These are phyloP conservation scores for Pelargonium myrrhifolium DNA, from an alignment of 441 rosid genomes.

Conservation along the genomic window DNA sequence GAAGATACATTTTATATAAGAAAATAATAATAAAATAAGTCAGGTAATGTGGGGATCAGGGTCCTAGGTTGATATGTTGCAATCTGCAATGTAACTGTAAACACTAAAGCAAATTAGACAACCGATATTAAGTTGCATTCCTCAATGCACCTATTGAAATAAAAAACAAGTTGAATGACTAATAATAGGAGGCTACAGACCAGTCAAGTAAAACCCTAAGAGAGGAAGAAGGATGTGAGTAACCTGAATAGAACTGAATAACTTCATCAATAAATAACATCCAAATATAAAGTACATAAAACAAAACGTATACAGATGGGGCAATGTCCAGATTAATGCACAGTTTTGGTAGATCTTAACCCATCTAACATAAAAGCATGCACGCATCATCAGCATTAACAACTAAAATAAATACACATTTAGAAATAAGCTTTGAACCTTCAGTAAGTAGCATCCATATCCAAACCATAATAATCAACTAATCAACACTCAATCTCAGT, in stretches of 20 bases:
- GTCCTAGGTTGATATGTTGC: conserved; percentile 9
- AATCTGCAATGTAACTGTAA: not conserved
- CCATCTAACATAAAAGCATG: not conserved
- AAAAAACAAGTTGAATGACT: not conserved
- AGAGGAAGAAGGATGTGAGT: not conserved
- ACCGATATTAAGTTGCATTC: not conserved
- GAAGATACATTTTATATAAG: not conserved
- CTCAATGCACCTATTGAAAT: conserved; percentile 7
- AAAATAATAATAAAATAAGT: conserved; percentile 7
- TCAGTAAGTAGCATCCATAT: not conserved
- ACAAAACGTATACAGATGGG: not conserved
- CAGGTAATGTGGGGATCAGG: not conserved
- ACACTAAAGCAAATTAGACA: not conserved
- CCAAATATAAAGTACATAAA: not conserved
- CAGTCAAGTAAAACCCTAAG: conserved; percentile 3
- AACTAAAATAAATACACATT: not conserved
- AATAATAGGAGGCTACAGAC: not conserved
- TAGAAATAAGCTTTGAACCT: not conserved
- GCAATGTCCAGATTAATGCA: conserved; percentile 1
- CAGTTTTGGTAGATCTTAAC: not conserved
- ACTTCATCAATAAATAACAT: not conserved
- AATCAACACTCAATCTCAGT: not conserved
- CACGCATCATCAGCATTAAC: not conserved
- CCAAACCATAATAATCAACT: not conserved
- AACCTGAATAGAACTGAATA: too few species aligned